phyloP scores from a whole-genome alignment of 2,329 filamentous ascomycete genomes.

The Cladorrhinum sp. region DNA sequence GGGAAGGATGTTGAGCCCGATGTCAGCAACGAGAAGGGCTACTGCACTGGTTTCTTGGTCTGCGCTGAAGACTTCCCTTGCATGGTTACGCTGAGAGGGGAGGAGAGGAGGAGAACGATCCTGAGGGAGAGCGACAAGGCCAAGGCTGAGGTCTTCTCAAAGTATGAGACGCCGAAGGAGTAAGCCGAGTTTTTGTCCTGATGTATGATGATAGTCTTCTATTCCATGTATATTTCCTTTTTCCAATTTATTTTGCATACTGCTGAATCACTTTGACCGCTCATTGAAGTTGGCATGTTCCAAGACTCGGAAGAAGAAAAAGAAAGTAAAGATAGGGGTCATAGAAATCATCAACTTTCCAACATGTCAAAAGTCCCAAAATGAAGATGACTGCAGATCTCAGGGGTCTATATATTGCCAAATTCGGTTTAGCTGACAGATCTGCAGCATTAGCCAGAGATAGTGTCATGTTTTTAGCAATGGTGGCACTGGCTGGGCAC shows the following conservation, averaged over 20 bases:
- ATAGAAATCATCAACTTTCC: too few species aligned
- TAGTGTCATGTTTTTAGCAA: too few species aligned
- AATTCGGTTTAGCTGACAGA: too few species aligned
- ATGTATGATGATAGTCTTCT: too few species aligned
- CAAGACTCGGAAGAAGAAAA: too few species aligned
- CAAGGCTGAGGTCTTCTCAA: conserved; percentile 12
- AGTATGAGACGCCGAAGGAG: conserved; percentile 17
- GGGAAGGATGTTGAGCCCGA: conserved; percentile 36
- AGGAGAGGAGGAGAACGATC: conserved; percentile 16
- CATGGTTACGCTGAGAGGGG: conserved; percentile 9
- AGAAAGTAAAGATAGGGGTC: not conserved
- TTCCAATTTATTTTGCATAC: too few species aligned
- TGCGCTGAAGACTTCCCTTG: conserved; percentile 19
- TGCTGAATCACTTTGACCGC: too few species aligned
- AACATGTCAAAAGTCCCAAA: not conserved
- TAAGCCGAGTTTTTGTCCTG: not conserved
- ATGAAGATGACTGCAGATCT: not conserved
- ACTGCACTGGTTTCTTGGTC: conserved; percentile 18
- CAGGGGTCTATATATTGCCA: too few species aligned
- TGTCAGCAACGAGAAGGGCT: conserved; percentile 12
- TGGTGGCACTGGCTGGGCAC: too few species aligned
- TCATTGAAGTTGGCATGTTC: too few species aligned
- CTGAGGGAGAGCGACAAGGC: conserved; percentile 15
- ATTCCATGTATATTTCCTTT: not conserved
- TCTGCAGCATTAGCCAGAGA: too few species aligned